Evolutionary conservation across 2,329 filamentous ascomycete genomes (phyloP), one percentile per base, ranked within the genome.

Genomic region (Aphanocladium album): DNA sequence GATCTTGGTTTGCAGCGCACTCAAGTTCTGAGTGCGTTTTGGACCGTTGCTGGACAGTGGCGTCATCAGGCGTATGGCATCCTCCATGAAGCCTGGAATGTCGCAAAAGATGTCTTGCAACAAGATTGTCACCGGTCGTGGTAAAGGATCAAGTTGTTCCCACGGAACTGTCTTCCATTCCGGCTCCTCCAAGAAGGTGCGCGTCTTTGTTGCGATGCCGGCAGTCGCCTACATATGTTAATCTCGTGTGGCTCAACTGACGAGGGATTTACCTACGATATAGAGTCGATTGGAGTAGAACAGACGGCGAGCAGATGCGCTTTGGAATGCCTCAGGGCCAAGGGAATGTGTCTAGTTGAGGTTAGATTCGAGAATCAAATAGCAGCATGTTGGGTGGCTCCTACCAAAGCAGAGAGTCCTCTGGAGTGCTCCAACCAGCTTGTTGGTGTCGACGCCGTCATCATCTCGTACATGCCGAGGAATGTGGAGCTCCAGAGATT

Each of bases 71-170:
- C 9, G 33, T 19, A 27, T 8, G 5, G 35, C 25, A 39, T 52
- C 55, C n/a, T 59, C 55, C 47, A 59, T 50, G 6, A 60, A 51
- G 17, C 59, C 63, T 5, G 59, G 59, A 41, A 63, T 50, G 30
- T 59, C 51, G 17, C 60, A 62, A 25, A 64, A 64, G 12, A 60
- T 50, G 16, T 64, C 63, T 39, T 63, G 62, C 11, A 63, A 41
- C 37, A 61, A 19, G n/a, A 60, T 61, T 7, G 61, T 60, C 5
- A 62, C 33, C 3, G 58, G 56, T 23, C 52, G 55, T 19, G 51
- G 54, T 12, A 50, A 35, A 2, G 63, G 52, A 2, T 54, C 51
- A 7, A 39, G 54, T 19, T 49, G 7, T 12, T 41, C 51, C 43
- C 56, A 62, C n/a, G 59, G 56, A 1, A 37, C 35, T 7, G 9